Percentiles rank a stretch among this genome's conserved stretches.
These are phyloP conservation scores for Allium cepa DNA, from an alignment of 106 monocot species.

Conservation along the genomic window DNA sequence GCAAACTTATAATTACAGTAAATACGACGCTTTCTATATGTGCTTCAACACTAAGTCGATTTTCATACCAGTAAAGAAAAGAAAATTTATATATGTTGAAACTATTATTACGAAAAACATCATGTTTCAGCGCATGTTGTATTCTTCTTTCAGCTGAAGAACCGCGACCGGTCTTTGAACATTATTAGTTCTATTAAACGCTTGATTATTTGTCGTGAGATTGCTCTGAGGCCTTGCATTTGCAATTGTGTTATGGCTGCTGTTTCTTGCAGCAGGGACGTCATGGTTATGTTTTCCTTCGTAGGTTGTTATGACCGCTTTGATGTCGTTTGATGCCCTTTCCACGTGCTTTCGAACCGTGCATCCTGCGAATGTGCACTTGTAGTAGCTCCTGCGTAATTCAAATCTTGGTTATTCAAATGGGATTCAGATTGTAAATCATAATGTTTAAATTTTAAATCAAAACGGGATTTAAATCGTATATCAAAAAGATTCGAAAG, in stretches of 20 bases:
- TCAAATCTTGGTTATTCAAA: background rate
- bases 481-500: no score
- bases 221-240: background rate
- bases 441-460: no score
- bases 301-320: conserved; percentile 76
- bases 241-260: conserved; percentile 27
- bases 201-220: conserved; percentile 1
- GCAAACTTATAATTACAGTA: conserved; percentile 1
- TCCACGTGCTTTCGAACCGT: conserved; percentile 67
- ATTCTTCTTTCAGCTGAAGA: conserved; percentile 34
- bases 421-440: no score
- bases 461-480: no score
- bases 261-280: conserved; percentile 46
- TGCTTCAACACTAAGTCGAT: background rate
- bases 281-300: conserved; percentile 86
- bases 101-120: background rate
- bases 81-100: background rate
- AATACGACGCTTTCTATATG: background rate
- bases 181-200: conserved; percentile 8
- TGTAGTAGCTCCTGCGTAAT: conserved; percentile 87
- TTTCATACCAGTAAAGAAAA: background rate
- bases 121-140: conserved; percentile 7
- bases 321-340: conserved; percentile 58
- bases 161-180: conserved; percentile 7
- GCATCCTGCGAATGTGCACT: conserved; percentile 47